Evolutionary conservation across 345 rosid genomes (phyloP).

Genomic region (Murraya koenigii): DNA sequence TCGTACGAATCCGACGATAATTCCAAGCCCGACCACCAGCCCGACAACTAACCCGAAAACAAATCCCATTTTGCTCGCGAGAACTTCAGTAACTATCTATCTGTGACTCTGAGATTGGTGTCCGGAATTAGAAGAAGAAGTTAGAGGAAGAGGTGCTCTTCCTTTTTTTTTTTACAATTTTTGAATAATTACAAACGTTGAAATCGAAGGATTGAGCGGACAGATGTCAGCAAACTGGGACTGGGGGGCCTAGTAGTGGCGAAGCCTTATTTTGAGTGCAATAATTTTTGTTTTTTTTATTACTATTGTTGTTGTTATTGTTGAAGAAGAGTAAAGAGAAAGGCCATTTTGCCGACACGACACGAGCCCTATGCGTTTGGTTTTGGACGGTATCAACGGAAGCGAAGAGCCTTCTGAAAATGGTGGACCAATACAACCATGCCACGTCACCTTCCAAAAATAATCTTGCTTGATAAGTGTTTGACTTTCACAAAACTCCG

Average conservation of each 20-base stretch:
- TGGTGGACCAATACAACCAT: background rate
- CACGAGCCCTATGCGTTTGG: background rate
- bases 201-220: background rate
- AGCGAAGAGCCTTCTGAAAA: background rate
- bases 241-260: background rate
- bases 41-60: constrained; percentile 69
- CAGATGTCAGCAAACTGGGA: background rate
- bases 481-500: no score
- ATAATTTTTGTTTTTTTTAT: background rate
- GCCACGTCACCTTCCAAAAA: background rate
- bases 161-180: background rate
- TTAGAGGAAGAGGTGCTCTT: background rate
- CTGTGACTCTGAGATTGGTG: constrained; percentile 12
- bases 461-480: background rate
- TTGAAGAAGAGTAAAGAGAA: background rate
- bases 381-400: no score
- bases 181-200: background rate
- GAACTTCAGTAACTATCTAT: background rate
- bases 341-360: background rate
- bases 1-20: constrained; percentile 73
- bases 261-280: background rate
- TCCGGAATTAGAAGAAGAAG: background rate
- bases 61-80: constrained; percentile 52
- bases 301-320: no score
- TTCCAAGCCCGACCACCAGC: constrained; percentile 55